Conservation (phyloP, 805 yeast genomes). For the Trichomonascus vanleenenianus region DNA sequence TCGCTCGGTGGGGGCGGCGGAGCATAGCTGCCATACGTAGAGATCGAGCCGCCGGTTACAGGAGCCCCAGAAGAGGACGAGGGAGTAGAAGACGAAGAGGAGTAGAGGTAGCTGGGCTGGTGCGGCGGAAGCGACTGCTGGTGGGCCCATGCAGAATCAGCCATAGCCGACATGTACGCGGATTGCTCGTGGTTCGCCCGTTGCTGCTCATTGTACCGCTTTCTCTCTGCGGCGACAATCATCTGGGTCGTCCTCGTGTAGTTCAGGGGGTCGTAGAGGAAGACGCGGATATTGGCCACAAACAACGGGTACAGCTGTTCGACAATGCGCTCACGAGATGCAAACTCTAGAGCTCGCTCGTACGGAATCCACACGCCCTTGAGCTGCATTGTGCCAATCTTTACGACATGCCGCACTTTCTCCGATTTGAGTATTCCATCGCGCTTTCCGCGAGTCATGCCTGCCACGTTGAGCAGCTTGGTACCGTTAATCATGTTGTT, state of each 20-base stretch:
- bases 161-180: not conserved
- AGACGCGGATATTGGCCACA: slow-evolving; percentile 47
- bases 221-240: slow-evolving; percentile 26
- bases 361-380: slow-evolving; percentile 91
- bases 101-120: not conserved
- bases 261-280: slow-evolving; percentile 29
- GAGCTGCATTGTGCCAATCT: slow-evolving; percentile 79
- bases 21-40: too few relatives aligned
- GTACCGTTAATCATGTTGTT: slow-evolving; percentile 85
- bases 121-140: not conserved
- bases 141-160: not conserved
- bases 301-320: slow-evolving; percentile 62
- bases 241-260: slow-evolving; percentile 28
- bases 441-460: slow-evolving; percentile 80
- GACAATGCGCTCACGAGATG: slow-evolving; percentile 69
- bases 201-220: slow-evolving; percentile 18
- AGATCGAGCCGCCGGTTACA: not conserved
- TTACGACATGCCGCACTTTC: slow-evolving; percentile 71
- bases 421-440: slow-evolving; percentile 83
- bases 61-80: not conserved
- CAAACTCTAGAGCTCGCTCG: slow-evolving; percentile 75
- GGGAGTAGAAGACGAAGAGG: not conserved
- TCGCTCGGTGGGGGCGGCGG: not conserved
- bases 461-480: slow-evolving; percentile 72
- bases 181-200: slow-evolving; percentile 4